These are phyloP conservation scores for Verticillium klebahnii DNA, from an alignment of 2,329 filamentous ascomycete genomes.

Conservation along the genomic window DNA sequence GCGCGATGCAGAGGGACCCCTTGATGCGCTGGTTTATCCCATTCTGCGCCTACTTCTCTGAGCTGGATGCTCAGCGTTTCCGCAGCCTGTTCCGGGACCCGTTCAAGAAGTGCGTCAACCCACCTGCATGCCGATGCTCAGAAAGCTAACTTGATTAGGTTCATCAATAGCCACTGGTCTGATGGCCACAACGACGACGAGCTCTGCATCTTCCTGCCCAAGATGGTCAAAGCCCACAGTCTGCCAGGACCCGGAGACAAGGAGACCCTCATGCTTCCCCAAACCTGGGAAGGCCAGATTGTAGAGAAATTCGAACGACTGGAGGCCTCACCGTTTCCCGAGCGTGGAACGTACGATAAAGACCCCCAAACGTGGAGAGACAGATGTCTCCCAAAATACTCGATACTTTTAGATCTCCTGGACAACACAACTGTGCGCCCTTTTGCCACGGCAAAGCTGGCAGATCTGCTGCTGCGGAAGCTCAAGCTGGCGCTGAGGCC, in stretches of 20 bases:
- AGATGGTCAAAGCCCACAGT: constrained; percentile 52
- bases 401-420: constrained; percentile 60
- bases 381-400: constrained; percentile 62
- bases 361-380: constrained; percentile 59
- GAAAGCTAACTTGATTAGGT: constrained; percentile 43
- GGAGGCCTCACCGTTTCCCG: constrained; percentile 60
- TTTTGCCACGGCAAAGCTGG: constrained; percentile 61
- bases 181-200: constrained; percentile 60
- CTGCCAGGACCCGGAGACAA: constrained; percentile 49
- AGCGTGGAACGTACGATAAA: constrained; percentile 57
- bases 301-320: constrained; percentile 63
- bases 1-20: constrained; percentile 58
- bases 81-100: constrained; percentile 71
- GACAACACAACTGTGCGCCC: constrained; percentile 59
- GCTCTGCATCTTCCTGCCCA: constrained; percentile 64
- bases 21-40: constrained; percentile 72
- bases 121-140: constrained; percentile 7
- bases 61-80: constrained; percentile 71
- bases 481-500: constrained; percentile 61
- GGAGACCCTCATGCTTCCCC: constrained; percentile 53
- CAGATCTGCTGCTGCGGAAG: constrained; percentile 61
- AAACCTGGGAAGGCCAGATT: constrained; percentile 70
- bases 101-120: constrained; percentile 62
- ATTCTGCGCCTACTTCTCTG: constrained; percentile 78
- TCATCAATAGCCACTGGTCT: constrained; percentile 70